These are phyloP conservation scores for Dichotomocladium elegans DNA, from an alignment of 371 early-diverging fungal genomes.

Conservation along the genomic window DNA sequence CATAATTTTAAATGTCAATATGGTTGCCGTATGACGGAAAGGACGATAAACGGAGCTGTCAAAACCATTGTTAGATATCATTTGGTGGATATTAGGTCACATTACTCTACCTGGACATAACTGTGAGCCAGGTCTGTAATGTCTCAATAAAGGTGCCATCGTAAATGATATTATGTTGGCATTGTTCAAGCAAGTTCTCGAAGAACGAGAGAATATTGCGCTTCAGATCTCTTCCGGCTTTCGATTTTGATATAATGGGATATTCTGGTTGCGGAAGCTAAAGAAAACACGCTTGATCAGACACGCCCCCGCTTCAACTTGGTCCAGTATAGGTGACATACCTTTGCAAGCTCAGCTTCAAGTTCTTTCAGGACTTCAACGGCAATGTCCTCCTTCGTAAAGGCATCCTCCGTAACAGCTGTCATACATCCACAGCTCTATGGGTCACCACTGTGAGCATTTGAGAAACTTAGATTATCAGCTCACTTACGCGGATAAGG, in stretches of 20 bases:
- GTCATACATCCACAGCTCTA: conserved; percentile 45
- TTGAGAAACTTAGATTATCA: neutral
- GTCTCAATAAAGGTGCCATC: conserved; percentile 56
- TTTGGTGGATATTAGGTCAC: no score
- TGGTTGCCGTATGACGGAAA: conserved; percentile 86
- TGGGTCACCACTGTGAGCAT: neutral
- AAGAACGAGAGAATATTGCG: conserved; percentile 59
- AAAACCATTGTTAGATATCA: neutral
- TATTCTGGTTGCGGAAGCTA: conserved; percentile 60
- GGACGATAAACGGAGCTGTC: conserved; percentile 75
- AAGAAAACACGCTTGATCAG: no score
- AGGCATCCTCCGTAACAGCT: conserved; percentile 29
- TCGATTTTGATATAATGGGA: conserved; percentile 59
- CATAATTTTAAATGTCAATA: conserved; percentile 59
- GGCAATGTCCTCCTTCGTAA: conserved; percentile 37
- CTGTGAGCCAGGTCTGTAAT: conserved; percentile 50
- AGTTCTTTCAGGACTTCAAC: conserved; percentile 37
- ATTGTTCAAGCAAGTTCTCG: conserved; percentile 52
- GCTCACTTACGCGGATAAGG: conserved; percentile 48
- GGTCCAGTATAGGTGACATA: neutral
- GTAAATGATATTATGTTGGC: conserved; percentile 58
- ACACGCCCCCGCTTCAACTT: neutral
- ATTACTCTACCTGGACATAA: conserved; percentile 43
- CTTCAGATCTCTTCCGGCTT: conserved; percentile 54
- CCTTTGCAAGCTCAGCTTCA: conserved; percentile 40